Conservation (phyloP, 1,284 basidiomycete species). For the Marasmius tenuissimus region DNA sequence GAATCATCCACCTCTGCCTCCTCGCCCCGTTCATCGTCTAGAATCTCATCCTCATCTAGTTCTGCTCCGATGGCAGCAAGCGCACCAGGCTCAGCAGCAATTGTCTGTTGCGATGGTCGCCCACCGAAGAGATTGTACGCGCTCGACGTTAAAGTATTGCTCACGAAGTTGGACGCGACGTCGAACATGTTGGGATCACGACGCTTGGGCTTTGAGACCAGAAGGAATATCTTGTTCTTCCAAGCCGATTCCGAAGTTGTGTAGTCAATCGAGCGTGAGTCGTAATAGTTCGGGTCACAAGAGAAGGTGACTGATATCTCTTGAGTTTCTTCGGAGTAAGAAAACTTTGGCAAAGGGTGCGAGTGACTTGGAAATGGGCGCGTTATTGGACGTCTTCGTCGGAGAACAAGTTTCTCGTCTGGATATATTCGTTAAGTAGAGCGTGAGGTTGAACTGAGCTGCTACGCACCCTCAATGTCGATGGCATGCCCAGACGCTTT, state of each 20-base stretch:
- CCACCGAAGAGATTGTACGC: constrained; percentile 49
- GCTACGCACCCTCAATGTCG: constrained; percentile 63
- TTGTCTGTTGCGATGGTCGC: constrained; percentile 13
- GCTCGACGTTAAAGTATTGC: constrained; percentile 51
- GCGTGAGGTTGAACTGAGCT: not conserved
- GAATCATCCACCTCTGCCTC: constrained; percentile 78
- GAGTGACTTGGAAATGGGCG: constrained; percentile 74
- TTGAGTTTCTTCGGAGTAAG: constrained; percentile 50
- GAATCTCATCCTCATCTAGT: constrained; percentile 69
- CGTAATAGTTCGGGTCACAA: constrained; percentile 62
- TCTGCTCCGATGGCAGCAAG: constrained; percentile 69
- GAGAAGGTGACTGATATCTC: constrained; percentile 62
- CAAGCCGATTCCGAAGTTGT: constrained; percentile 39
- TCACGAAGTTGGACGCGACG: constrained; percentile 63
- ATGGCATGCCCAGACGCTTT: constrained; percentile 78
- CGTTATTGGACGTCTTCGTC: constrained; percentile 72
- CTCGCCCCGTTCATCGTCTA: constrained; percentile 74
- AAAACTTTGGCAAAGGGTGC: constrained; percentile 73
- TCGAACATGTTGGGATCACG: constrained; percentile 68
- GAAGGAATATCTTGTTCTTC: constrained; percentile 58
- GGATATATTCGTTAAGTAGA: constrained; percentile 1
- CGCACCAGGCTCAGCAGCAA: constrained; percentile 56
- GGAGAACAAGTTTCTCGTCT: constrained; percentile 65
- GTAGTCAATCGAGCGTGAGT: constrained; percentile 16
- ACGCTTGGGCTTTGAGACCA: constrained; percentile 63